Evolutionary conservation across 2,329 filamentous ascomycete species (phyloP), one percentile per base, ranked within the genome.

Genomic region (Nemania diffusa): DNA sequence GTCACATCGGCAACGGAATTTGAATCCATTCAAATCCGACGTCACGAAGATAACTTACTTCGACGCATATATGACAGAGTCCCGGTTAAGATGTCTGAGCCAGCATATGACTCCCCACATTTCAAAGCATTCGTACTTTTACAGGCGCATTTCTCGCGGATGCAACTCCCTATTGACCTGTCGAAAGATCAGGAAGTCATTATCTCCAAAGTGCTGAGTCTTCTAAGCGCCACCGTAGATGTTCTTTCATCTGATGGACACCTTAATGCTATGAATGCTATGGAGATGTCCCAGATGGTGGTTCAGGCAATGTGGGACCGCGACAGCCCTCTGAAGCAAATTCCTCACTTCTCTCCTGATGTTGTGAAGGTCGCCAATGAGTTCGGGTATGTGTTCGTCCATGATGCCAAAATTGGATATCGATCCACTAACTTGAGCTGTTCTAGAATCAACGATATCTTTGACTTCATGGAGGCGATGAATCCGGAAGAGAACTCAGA

Each of bases 231-330:
- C 24, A 93, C 91, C 75, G 96, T 98, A 24, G 96, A 99, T 78
- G 94, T 99, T 17, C 87, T 99, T 40, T 97, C 94, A 9, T 97
- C 94, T 0, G 94, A 99, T 74, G 96, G 95, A 15, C 93, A 97
- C 75, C 86, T 99, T 69, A 99, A 99, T 77, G 95, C 96, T 67
- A 97, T 97, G 91, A 94, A 91, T 75, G 96, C 96, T 29, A 99
- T 99, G 95, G 96, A 99, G 79, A 93, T 99, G 88, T 97, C 93
- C 13, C 96, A 99, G 78, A 99, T 99, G 96, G 93, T 97, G 60
- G 94, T 99, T 2, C 96, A 99, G 81, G 94, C 92, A 57, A 97
- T 98, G 93, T 99, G 96, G 96, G 95, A 99, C 81, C 92, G 94
- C 65, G 96, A 99, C 79, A 97, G 92, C 75, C 94, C 96, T 44